Conservation (phyloP, 2,329 filamentous ascomycete genomes). For the Bretziella fagacearum region DNA sequence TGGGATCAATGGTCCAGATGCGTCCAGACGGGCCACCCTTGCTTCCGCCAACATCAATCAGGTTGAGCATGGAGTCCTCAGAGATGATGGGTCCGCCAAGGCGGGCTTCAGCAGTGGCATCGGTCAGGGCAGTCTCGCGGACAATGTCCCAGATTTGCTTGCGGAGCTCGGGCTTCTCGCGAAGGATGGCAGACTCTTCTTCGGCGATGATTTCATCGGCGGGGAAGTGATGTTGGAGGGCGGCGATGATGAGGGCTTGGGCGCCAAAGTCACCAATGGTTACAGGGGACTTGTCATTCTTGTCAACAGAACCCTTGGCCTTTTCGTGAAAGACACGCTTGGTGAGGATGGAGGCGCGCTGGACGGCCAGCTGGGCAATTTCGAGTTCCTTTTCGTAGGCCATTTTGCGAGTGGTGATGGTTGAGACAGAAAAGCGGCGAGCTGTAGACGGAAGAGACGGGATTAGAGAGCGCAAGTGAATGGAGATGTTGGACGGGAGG, state of each 20-base stretch:
- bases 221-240: conserved; percentile 79
- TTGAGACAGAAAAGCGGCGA: not conserved
- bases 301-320: conserved; percentile 75
- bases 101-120: conserved; percentile 40
- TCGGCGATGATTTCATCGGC: conserved; percentile 83
- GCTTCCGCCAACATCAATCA: conserved; percentile 53
- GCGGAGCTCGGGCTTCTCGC: conserved; percentile 50
- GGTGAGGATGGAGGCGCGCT: conserved; percentile 47
- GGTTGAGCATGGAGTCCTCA: conserved; percentile 48
- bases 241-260: conserved; percentile 86
- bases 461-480: conserved; percentile 2
- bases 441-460: conserved; percentile 1
- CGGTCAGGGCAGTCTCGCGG: conserved; percentile 41
- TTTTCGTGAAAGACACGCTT: conserved; percentile 52
- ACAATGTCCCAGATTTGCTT: conserved; percentile 68
- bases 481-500: not conserved
- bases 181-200: conserved; percentile 72
- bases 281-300: conserved; percentile 90
- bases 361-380: conserved; percentile 74
- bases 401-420: conserved; percentile 21
- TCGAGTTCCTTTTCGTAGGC: conserved; percentile 49
- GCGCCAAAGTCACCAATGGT: conserved; percentile 97
- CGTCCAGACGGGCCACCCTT: conserved; percentile 55
- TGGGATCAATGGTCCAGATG: conserved; percentile 94
- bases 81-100: conserved; percentile 53